Evolutionary conservation across 1,139 yeast species (phyloP), one percentile per base, ranked within the genome.

Genomic region (Pichia sp.): DNA sequence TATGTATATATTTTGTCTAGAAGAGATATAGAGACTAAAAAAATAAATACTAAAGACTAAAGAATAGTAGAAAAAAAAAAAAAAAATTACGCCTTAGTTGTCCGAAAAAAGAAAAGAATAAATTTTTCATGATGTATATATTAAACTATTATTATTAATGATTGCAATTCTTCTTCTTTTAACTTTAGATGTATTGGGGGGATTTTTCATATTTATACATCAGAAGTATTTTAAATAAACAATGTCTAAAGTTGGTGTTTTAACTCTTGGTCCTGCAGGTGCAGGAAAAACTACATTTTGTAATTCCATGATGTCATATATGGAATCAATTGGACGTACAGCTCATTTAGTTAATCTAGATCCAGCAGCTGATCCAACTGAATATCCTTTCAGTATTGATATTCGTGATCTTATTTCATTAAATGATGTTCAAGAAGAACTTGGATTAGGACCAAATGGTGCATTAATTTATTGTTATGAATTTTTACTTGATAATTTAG

Each of bases 231-330:
- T 16, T 16, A 16, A 3, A 10, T 26, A 33, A 11, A 30, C 48
- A n/a, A 11, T 92, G 98, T 87, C 97, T 4, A 73, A 96, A 66
- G 96, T 89, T 2, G 98, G 97, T 47, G 94, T 89, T n/a, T 68
- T 92, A 54, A 96, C 92, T 3, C 66, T 92, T 54, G 98, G 98
- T 1, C 98, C 98, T 16, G 98, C 98, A 0, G 98, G 98, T 32
- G 97, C 85, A 12, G 98, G 98, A 10, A 92, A 82, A 65, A 79
- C 89, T 41, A 87, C 98, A 0, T 92, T 92, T 61, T 90, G 97
- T 67, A 86, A 86, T 59, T 73, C 95, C 12, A 76, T 92, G 50
- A 84, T 94, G 45, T 68, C 95, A 2, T 86, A 92, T 62, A 86
- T 94, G 82, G 95, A 87, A 64, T 74, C 87, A 28, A 74, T 86